Evolutionary conservation across 306 rosid species (phyloP), one percentile per base, ranked within the genome.

Genomic region (Rosa multiflora): DNA sequence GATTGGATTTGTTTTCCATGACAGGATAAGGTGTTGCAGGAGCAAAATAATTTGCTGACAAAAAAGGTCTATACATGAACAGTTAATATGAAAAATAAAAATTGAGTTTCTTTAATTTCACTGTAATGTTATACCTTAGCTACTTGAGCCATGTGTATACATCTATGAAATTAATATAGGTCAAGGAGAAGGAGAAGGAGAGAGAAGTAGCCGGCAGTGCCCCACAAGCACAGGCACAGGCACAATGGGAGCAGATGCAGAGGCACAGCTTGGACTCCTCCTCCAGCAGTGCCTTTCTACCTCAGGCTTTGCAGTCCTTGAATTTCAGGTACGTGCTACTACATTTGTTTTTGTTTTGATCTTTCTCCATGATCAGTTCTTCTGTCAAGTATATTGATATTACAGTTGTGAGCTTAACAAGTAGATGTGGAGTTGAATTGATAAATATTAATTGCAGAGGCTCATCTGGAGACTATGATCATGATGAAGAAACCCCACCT

Each of bases 121-220:
- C 40, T 43, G 13, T 74, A 4, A 35, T 64, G 8, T 67, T 67
- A 15, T 67, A 18, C 4, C 48, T 67, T 67, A 20, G 44, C 43
- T 8, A 17, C 26, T 69, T 69, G 73, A 69, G 73, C 39, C 73
- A 6, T 69, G 39, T 48, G 20, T 44, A 2, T 17, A 12, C 26
- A 18, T 17, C 5, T 18, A 10, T 2, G 4, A 67, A 40, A 4
- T 43, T 32, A 32, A 11, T 75, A 17, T 76, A 92, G 97, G 88
- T 91, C 21, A 95, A 87, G 76, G 93, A 91, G 83, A 91, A 83
- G 81, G 94, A 95, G 85, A 91, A 83, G 81, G 94, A 95, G 85
- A 92, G 84, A 80, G 81, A 32, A 4, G 4, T 70, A 63, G 75
- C 17, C 6, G 32, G 72, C 15, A 37, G 70, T 7, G 46, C 81